Conservation (phyloP, 306 rosid genomes). For the Aeschynomene evenia region DNA sequence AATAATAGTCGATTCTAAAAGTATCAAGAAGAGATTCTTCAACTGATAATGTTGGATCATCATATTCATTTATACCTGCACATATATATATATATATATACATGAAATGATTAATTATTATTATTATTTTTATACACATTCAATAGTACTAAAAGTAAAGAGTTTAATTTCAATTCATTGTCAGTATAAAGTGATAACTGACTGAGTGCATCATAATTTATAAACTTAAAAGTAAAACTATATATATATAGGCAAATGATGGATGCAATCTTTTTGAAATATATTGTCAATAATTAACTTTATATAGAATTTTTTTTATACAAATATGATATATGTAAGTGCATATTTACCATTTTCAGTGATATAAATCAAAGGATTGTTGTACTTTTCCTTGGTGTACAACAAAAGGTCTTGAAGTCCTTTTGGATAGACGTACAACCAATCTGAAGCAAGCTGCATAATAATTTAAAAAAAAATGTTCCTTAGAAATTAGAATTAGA, state of each 20-base stretch:
- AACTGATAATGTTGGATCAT: conserved; percentile 40
- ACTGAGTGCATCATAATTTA: too few species aligned
- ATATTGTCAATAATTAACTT: too few species aligned
- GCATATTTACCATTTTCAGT: conserved; percentile 61
- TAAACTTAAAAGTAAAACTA: too few species aligned
- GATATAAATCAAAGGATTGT: conserved; percentile 54
- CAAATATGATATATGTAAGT: too few species aligned
- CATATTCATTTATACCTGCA: conserved; percentile 49
- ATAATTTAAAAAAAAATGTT: neutral
- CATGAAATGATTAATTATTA: neutral
- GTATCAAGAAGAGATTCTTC: conserved; percentile 46
- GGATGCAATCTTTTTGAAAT: too few species aligned
- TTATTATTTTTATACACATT: too few species aligned
- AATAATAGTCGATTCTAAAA: conserved; percentile 47
- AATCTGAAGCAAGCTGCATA: conserved; percentile 48
- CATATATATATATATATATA: neutral
- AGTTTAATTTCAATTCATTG: too few species aligned
- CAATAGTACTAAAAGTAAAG: too few species aligned
- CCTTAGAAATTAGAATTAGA: neutral
- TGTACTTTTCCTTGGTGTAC: conserved; percentile 47
- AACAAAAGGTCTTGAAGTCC: conserved; percentile 47
- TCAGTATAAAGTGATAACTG: too few species aligned
- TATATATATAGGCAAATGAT: too few species aligned
- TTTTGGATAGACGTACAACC: conserved; percentile 49
- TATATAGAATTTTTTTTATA: too few species aligned